A percentile compares a stretch with the other conserved stretches of the same genome.
Conservation (phyloP, 2,329 filamentous ascomycete species). For the Scopulariopsis brevicaulis region DNA sequence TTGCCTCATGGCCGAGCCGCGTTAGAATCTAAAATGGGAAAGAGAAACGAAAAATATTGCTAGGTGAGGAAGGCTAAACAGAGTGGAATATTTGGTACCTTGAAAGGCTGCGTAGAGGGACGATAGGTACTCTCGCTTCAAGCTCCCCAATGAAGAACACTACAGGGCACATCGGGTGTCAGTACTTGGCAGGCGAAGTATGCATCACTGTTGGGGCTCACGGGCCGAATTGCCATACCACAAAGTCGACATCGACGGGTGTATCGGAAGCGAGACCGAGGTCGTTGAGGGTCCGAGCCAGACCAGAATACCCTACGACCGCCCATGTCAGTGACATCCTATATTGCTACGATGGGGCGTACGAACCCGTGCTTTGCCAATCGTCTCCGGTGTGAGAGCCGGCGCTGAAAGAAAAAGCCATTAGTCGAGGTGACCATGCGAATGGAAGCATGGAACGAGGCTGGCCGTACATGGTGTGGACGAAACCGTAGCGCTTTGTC, state of each 20-base stretch:
- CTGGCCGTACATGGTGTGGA: constrained; percentile 69
- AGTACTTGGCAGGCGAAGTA: not conserved
- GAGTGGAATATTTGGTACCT: constrained; percentile 25
- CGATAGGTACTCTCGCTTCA: constrained; percentile 57
- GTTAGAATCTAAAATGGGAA: not conserved
- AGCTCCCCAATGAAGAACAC: constrained; percentile 71
- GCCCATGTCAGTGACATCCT: not conserved
- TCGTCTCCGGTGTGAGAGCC: constrained; percentile 39
- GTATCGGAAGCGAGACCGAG: constrained; percentile 48
- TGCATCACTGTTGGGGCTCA: not conserved
- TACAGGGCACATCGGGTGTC: constrained; percentile 15
- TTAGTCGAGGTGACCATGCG: constrained; percentile 4
- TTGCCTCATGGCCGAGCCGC: constrained; percentile 17
- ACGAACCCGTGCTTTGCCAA: constrained; percentile 28
- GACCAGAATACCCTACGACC: constrained; percentile 51
- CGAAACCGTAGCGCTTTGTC: constrained; percentile 63
- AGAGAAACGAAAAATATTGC: not conserved
- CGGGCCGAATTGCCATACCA: constrained; percentile 33
- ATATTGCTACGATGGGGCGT: too few species aligned
- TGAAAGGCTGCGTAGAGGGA: constrained; percentile 43
- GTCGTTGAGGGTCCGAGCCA: constrained; percentile 53
- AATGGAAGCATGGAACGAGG: not conserved
- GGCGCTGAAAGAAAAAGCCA: constrained; percentile 28
- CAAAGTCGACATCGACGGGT: constrained; percentile 58
- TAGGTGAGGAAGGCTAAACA: not conserved